These are phyloP conservation scores for Psilocybe cubensis DNA, from an alignment of 768 basidiomycete genomes.

Conservation along the genomic window DNA sequence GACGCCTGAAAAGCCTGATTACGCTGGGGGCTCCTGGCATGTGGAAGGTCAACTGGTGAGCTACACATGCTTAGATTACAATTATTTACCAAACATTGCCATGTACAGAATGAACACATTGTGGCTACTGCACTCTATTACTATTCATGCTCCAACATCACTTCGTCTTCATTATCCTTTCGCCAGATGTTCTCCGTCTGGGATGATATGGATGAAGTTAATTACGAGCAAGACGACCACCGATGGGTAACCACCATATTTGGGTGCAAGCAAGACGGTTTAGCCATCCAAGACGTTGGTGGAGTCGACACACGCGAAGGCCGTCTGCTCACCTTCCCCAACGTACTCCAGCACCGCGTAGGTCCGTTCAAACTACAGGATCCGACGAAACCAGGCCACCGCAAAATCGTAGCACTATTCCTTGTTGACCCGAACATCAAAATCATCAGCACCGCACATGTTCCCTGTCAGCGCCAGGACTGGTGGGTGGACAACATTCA, in stretches of 20 bases:
- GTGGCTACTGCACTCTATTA: constrained; percentile 34
- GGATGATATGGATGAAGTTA: neutral
- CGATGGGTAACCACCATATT: constrained; percentile 31
- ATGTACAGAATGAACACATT: constrained; percentile 35
- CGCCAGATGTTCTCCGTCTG: constrained; percentile 13
- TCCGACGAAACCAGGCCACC: constrained; percentile 40
- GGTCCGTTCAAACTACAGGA: constrained; percentile 40
- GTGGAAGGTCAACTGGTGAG: constrained; percentile 31
- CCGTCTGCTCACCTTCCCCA: constrained; percentile 44
- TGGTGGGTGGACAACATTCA: constrained; percentile 28
- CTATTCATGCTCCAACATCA: constrained; percentile 30
- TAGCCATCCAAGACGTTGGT: constrained; percentile 35
- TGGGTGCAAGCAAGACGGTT: constrained; percentile 26
- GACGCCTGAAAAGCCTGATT: constrained; percentile 32
- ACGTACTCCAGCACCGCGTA: constrained; percentile 44
- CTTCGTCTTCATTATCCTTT: constrained; percentile 26
- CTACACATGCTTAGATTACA: neutral
- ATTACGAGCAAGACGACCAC: constrained; percentile 28
- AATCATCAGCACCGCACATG: constrained; percentile 32
- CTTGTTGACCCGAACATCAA: constrained; percentile 39
- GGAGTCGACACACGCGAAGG: constrained; percentile 36
- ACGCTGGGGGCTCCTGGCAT: constrained; percentile 31
- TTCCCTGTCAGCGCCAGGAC: constrained; percentile 34
- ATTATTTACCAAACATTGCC: neutral
- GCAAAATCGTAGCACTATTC: constrained; percentile 49